Conservation (phyloP, 345 rosid genomes). For the Limnanthes douglasii region DNA sequence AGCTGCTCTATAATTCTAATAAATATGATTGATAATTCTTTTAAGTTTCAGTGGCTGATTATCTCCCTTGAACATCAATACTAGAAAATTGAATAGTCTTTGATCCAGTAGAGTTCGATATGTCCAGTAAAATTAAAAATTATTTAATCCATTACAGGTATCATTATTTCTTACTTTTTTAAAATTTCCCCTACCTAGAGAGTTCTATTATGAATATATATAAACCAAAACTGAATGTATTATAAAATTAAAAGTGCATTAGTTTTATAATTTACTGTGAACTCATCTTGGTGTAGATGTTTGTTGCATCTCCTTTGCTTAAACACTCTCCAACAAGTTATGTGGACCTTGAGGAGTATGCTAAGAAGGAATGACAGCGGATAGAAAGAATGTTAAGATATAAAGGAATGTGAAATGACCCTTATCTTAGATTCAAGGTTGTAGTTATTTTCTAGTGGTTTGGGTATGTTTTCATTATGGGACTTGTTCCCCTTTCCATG, state of each 20-base stretch:
- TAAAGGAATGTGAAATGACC: slow-evolving; percentile 39
- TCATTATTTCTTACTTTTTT: not conserved
- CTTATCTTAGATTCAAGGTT: slow-evolving; percentile 55
- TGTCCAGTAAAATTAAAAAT: no score
- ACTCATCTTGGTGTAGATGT: slow-evolving; percentile 19
- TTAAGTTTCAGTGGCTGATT: no score
- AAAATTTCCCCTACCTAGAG: not conserved
- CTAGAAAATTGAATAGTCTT: no score
- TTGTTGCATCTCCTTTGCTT: slow-evolving; percentile 21
- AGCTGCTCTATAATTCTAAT: no score
- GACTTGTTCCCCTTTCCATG: not conserved
- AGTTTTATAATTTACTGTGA: not conserved
- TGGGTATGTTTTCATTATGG: not conserved
- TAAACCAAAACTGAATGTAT: slow-evolving; percentile 1
- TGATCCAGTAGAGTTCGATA: no score
- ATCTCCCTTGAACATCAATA: no score
- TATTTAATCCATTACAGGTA: not conserved
- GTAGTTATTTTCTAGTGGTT: slow-evolving; percentile 90
- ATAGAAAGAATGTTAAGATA: slow-evolving; percentile 38
- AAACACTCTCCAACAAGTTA: slow-evolving; percentile 32
- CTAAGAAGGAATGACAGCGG: slow-evolving; percentile 54
- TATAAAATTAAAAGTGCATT: not conserved
- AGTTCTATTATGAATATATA: not conserved
- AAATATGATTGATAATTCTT: no score
- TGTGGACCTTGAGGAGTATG: slow-evolving; percentile 39